phyloP scores from a whole-genome alignment of 805 yeast genomes.

The Candida cerambycidarum region DNA sequence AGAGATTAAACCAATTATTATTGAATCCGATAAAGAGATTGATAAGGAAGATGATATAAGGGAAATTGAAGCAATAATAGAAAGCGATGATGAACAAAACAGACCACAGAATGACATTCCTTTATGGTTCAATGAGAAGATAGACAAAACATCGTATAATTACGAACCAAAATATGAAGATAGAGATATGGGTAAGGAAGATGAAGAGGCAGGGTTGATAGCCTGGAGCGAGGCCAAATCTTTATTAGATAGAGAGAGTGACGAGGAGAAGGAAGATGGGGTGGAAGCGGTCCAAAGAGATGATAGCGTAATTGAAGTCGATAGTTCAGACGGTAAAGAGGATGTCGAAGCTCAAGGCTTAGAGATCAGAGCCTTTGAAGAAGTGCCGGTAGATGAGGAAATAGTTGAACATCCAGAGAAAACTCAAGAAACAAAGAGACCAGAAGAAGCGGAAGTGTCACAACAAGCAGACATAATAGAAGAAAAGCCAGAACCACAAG shows the following conservation, averaged over 20 bases:
- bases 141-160: slow-evolving; percentile 10
- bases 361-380: background rate
- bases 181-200: slow-evolving; percentile 31
- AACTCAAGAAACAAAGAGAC: too few species aligned
- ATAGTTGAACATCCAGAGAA: background rate
- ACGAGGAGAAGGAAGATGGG: background rate
- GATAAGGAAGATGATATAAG: slow-evolving; percentile 9
- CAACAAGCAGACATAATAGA: too few species aligned
- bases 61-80: slow-evolving; percentile 10
- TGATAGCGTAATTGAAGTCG: too few species aligned
- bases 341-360: too few species aligned
- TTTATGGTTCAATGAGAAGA: slow-evolving; percentile 28
- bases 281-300: too few species aligned
- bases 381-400: too few species aligned
- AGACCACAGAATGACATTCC: slow-evolving; percentile 22
- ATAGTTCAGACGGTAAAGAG: too few species aligned
- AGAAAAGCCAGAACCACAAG: background rate
- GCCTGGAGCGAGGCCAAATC: slow-evolving; percentile 51
- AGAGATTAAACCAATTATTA: background rate
- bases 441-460: too few species aligned
- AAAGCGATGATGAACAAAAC: slow-evolving; percentile 10
- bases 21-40: background rate
- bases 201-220: slow-evolving; percentile 46
- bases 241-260: slow-evolving; percentile 17
- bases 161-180: slow-evolving; percentile 9